Evolutionary conservation across 177 flowering plant species (phyloP).

Genomic region (Vitis hybrid): DNA sequence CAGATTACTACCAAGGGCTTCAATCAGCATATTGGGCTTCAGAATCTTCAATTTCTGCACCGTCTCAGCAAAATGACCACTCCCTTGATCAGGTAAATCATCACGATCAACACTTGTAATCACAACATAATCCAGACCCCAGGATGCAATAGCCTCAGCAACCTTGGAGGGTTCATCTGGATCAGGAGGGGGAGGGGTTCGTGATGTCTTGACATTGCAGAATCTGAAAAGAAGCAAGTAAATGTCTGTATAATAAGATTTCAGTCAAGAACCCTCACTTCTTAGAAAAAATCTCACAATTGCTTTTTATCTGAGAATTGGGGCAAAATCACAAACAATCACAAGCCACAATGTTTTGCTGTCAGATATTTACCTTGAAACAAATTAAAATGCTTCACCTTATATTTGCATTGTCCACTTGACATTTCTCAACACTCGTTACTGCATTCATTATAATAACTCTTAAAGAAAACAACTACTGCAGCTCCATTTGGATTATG

Average conservation of each 20-base stretch:
- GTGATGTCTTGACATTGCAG: constrained; percentile 97
- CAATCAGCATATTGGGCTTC: constrained; percentile 84
- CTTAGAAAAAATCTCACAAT: background rate
- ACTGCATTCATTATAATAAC: too few relatives aligned
- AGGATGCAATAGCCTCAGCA: constrained; percentile 96
- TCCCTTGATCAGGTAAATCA: constrained; percentile 95
- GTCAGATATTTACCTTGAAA: too few relatives aligned
- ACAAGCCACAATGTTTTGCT: too few relatives aligned
- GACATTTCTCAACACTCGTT: too few relatives aligned
- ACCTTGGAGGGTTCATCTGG: constrained; percentile 93
- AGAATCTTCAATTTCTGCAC: constrained; percentile 76
- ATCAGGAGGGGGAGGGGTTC: constrained; percentile 94
- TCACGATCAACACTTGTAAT: constrained; percentile 97
- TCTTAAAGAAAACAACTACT: too few relatives aligned
- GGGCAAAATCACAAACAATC: too few relatives aligned
- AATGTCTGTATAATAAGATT: too few relatives aligned
- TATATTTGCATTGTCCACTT: too few relatives aligned
- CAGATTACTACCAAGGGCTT: constrained; percentile 79
- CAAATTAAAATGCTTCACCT: too few relatives aligned
- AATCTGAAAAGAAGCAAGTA: constrained; percentile 48
- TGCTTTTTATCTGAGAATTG: too few relatives aligned
- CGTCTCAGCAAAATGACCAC: constrained; percentile 94
- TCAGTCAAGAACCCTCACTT: background rate
- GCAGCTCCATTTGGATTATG: too few relatives aligned
- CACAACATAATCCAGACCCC: constrained; percentile 98